Evolutionary conservation across 2,329 filamentous ascomycete genomes (phyloP), one percentile per base, ranked within the genome.

Genomic region (Xylaria sp.): DNA sequence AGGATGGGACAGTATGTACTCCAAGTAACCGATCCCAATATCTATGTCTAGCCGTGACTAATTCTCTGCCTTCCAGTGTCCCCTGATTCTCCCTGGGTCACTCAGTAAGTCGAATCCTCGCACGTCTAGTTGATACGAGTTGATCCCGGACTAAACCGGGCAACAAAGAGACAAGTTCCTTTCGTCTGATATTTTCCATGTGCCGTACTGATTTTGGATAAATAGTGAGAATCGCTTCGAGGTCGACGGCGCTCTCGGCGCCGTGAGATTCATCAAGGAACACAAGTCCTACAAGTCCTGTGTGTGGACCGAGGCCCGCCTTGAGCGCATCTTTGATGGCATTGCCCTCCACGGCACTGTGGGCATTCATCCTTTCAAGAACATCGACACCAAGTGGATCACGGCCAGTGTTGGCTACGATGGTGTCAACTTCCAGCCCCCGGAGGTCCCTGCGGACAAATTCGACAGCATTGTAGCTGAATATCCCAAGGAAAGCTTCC

Each of bases 221-320:
- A 63, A 56, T 25, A 68, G 66, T 20, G 66, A 69, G n/a, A 57
- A 64, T 10, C 69, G 66, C 13, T 70, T 70, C 48, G 69, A 68
- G 39, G 69, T 70, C 13, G 69, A 70, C 20, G 69, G 69, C 18
- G 69, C 50, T 34, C 60, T 69, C 36, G 69, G 69, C n/a, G 69
- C 69, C 20, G 7, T 64, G 55, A 39, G 30, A 13, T 70, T 58
- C 23, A 66, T 70, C 59, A 69, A 66, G 63, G 34, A 32, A 18
- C 66, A 70, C 56, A 63, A 60, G 39, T 63, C 63, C 20, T 67
- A 67, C 52, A 61, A 56, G 30, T 25, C 64, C 10, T 61, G 39
- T 15, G 15, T 23, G 30, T 70, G 68, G 68, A 61, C 43, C 6
- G 46, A 60, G 13, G 41, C 39, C 52, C 68, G 68, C 13, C 65